Base-by-base conservation (phyloP, 495 filamentous ascomycete species). In the Viridothelium virens region DNA sequence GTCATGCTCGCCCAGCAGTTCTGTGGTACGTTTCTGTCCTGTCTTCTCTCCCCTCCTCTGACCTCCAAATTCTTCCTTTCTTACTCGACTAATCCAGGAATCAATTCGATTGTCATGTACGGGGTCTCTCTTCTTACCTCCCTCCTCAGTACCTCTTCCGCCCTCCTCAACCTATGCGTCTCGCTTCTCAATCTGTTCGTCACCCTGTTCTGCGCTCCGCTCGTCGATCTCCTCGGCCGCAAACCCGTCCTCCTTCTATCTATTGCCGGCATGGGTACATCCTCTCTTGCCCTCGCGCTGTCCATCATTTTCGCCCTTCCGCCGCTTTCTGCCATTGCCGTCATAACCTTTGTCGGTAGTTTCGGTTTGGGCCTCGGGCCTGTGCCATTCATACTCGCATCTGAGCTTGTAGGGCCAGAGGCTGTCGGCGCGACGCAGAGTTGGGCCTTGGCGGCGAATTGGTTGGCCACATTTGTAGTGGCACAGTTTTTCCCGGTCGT, bases 31-130 rank as follows among this genome's bases (percentile, higher is more conserved):
- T 69, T 5, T 41, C 44, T 38, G 41, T 44, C 41, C 47, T 38
- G 0, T 25, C 38, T 18, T 50, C 33, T 25, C 33, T 25, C 10
- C 5, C 11, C n/a, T n/a, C 37, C 37, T 41, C 41, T 33, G 37
- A 4, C 37, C 10, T 39, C 34, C 34, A 5, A 39, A 14, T 41
- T 16, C 16, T 31, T 34, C 12, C 18, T 25, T 65, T 36, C 12
- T 38, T 63, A 59, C 33, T 25, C 39, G 6, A 67, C 63, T n/a
- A n/a, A 89, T 9, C 1, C 86, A 38, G 92, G 93, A 37, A 91
- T 98, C 78, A 98, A 98, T 81, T 92, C 89, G 65, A 91, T 97
- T 70, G 87, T 98, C 75, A 96, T 98, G 91, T 97, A 98, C 77
- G 94, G 91, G 7, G 94, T 98, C 2, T 90, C 89, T 3, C 84